Evolutionary conservation across 345 rosid genomes (phyloP).

Genomic region (Populus simonii): DNA sequence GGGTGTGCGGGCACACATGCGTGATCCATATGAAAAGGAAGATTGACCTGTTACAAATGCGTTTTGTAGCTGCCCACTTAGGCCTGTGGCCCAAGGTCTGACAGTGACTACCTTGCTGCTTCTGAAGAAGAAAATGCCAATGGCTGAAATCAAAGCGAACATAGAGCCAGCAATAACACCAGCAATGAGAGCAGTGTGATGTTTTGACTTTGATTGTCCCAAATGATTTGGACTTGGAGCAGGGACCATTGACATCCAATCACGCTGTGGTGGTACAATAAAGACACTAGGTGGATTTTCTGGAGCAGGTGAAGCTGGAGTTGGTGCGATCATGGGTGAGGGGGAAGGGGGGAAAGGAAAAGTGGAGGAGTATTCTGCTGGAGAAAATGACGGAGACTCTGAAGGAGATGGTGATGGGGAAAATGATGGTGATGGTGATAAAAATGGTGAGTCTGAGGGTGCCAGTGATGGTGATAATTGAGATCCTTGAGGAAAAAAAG

Average conservation of each 20-base stretch:
- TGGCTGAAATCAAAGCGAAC: conserved; percentile 34
- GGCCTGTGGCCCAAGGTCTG: conserved; percentile 84
- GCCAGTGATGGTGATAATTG: conserved; percentile 17
- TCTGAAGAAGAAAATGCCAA: conserved; percentile 43
- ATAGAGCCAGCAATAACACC: conserved; percentile 47
- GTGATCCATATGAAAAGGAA: neutral
- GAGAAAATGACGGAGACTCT: conserved; percentile 29
- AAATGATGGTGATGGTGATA: neutral
- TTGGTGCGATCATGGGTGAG: conserved; percentile 28
- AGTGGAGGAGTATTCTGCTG: conserved; percentile 28
- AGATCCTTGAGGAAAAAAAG: conserved; percentile 22
- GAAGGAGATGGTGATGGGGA: conserved; percentile 35
- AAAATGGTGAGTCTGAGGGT: conserved; percentile 22
- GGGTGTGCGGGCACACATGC: neutral
- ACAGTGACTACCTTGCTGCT: conserved; percentile 66
- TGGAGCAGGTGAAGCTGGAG: conserved; percentile 21
- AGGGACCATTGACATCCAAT: conserved; percentile 22
- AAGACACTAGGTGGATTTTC: conserved; percentile 4
- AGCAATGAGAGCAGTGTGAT: conserved; percentile 27
- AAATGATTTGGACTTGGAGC: conserved; percentile 30
- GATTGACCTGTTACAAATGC: conserved; percentile 70
- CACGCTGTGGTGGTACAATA: conserved; percentile 23
- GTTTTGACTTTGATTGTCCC: conserved; percentile 22
- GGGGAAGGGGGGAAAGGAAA: conserved; percentile 33
- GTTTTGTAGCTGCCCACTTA: conserved; percentile 86